Evolutionary conservation across 1,284 basidiomycete species (phyloP).

Genomic region (Leucoagaricus sp.): DNA sequence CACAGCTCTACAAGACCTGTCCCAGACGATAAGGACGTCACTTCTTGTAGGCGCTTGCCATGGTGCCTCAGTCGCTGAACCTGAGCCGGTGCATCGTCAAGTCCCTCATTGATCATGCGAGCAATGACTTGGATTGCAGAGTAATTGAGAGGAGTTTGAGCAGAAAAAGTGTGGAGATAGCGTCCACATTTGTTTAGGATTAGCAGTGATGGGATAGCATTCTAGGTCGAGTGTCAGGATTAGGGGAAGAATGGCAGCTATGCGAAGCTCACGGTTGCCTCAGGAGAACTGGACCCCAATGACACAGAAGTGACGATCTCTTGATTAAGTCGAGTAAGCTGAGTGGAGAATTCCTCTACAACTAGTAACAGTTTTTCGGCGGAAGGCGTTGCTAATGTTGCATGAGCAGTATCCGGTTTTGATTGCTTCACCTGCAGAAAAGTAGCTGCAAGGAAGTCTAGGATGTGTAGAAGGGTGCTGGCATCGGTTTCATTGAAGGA

Average conservation of each 20-base stretch:
- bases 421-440: conserved; percentile 27
- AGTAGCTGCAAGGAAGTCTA: conserved; percentile 31
- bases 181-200: conserved; percentile 8
- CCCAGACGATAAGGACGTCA: conserved; percentile 54
- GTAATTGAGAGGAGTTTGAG: conserved; percentile 40
- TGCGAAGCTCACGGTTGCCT: background rate
- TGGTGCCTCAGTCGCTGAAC: conserved; percentile 34
- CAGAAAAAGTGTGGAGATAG: background rate
- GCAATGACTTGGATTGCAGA: conserved; percentile 42
- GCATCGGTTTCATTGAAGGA: conserved; percentile 16
- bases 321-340: conserved; percentile 5
- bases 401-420: background rate
- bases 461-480: conserved; percentile 28
- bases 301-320: background rate
- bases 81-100: conserved; percentile 33
- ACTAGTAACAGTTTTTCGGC: background rate
- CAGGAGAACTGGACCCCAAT: background rate
- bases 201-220: background rate
- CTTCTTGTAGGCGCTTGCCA: conserved; percentile 36
- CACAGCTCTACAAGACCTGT: conserved; percentile 58
- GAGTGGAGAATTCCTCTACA: conserved; percentile 1
- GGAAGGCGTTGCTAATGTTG: background rate
- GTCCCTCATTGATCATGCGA: conserved; percentile 40
- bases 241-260: background rate
- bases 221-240: background rate